Evolutionary conservation across 1,139 yeast genomes (phyloP), one percentile per base, ranked within the genome.

Genomic region (Candida sanyaensis): DNA sequence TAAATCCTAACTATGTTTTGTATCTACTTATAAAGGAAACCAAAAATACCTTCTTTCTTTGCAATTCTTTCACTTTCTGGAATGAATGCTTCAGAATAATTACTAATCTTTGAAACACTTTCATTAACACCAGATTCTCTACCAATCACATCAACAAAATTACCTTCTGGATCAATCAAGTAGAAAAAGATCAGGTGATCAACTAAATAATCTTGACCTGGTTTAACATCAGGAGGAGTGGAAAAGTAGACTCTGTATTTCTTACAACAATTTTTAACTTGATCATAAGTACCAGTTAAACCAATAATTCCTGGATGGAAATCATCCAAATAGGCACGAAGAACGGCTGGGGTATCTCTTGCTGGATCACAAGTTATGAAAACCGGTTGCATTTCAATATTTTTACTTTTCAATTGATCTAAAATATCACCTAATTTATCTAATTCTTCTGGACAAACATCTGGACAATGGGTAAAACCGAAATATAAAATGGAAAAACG

Each of bases 391-490:
- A 91, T 63, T 43, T 82, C 74, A 49, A 85, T 79, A 30, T 75
- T 74, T 45, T 83, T 77, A 54, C 81, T 78, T 58, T 86, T 81
- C 60, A 88, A 73, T 24, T 75, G 80, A 45, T 84, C 80, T 55
- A 93, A 69, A 80, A 95, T 88, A 31, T 81, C 78, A 2, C 96
- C 89, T 65, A 93, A 77, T 62, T 92, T 90, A 64, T 93, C 99
- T 54, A 93, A 78, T 66, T 93, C 99, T 64, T 93, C 98, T 8
- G 99, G 99, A 67, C 99, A 93, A 45, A 93, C 91, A 67, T 93
- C 99, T 6, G 99, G 99, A 69, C 99, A 93, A 69, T 91, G 92
- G 5, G 96, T 88, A 72, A 93, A 93, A 0, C 99, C 99, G 69
- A 93, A 93, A 68, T 93, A 93, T 13, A 93, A 66, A 46, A 93